Conservation (phyloP, 2,329 filamentous ascomycete species). For the Verticillium albo-atrum region DNA sequence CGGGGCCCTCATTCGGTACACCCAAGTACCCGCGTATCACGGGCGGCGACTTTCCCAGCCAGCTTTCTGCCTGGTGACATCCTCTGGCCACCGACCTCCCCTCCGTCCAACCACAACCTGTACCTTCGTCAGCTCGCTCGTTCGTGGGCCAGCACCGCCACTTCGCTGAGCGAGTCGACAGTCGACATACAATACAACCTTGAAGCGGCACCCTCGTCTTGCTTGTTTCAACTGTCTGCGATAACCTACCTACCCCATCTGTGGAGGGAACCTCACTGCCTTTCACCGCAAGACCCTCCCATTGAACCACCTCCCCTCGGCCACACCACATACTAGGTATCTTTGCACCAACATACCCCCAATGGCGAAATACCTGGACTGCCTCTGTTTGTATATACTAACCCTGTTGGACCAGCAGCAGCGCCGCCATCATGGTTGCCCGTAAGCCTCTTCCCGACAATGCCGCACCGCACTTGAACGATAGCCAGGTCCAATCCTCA, state of each 20-base stretch:
- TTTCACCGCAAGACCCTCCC: not conserved
- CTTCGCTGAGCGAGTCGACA: not conserved
- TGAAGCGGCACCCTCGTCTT: not conserved
- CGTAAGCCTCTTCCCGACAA: conserved; percentile 31
- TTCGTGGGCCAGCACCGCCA: not conserved
- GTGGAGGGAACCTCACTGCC: not conserved
- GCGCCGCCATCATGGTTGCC: conserved; percentile 31
- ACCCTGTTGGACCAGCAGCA: not conserved
- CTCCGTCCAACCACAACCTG: not conserved
- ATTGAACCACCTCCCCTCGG: not conserved
- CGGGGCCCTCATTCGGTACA: not conserved
- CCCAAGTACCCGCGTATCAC: not conserved
- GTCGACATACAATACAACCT: too few relatives aligned
- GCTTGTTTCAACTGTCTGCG: not conserved
- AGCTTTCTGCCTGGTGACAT: not conserved
- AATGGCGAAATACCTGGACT: too few relatives aligned
- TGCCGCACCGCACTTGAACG: conserved; percentile 17
- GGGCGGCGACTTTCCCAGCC: not conserved
- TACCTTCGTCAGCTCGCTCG: not conserved
- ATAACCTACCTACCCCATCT: not conserved
- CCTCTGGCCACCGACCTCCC: not conserved
- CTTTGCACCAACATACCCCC: too few relatives aligned
- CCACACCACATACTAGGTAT: not conserved
- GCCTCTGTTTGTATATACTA: not conserved
- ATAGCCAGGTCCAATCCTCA: conserved; percentile 15